Evolutionary conservation across 805 yeast genomes (phyloP), one percentile per base, ranked within the genome.

Genomic region (Yarrowia sp.): DNA sequence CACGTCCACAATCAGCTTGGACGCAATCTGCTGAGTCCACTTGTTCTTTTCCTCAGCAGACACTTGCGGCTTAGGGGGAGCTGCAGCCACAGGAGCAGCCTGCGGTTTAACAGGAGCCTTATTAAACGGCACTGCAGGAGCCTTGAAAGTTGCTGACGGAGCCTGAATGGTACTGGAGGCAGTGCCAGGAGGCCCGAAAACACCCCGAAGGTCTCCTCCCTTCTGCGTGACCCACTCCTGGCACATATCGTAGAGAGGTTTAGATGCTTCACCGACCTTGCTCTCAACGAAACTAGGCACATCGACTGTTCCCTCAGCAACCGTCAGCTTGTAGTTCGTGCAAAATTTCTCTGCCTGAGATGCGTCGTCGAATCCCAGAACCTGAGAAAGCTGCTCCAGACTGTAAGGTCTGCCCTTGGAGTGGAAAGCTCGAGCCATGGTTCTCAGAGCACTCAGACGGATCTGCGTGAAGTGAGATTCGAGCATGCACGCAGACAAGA

Each of bases 401-500:
- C 84, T 77, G 64, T 86, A 82, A 0, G 90, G 86, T 67, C 83
- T 87, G 1, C 90, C 85, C 63, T 84, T 86, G 2, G 85, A 79
- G 68, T 92, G 96, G 63, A 83, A 80, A 0, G 91, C 76, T 63
- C 82, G 77, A 4, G 87, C 75, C 76, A 94, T 77, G 0, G 90
- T 76, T 67, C 82, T 83, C 62, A 93, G 70, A 0, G 93, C 91
- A 68, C 84, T 83, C 66, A 87, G 84, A 46, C 97, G 74, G 3
- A 91, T 77, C 63, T 90, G 93, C 68, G 87, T 88, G 69, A 90
- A 84, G 67, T 88, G 91, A 2, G 85, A 83, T 70, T 94, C 97
- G 18, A 89, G 73, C 36, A 93, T 74, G 63, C 93, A 90, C 3
- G 89, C 78, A 70, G 90, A 72, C 25, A 92, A 74, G 62, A 85